These are phyloP conservation scores for Coniferiporia weirii DNA, from an alignment of 1,284 basidiomycete genomes.

Conservation along the genomic window DNA sequence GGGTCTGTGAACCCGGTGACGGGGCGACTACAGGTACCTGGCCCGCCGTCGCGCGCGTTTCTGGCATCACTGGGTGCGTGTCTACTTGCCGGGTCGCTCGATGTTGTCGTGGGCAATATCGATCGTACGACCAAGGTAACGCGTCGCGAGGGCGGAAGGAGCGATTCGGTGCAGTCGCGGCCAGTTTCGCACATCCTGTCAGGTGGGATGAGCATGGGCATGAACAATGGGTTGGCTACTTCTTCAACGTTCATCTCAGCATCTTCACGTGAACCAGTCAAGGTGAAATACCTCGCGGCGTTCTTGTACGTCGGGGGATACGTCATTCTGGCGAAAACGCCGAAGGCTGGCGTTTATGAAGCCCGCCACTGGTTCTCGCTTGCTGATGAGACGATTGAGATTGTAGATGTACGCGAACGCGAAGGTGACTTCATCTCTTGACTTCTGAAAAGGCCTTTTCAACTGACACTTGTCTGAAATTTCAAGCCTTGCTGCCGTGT, in stretches of 20 bases:
- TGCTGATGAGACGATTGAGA: slow-evolving; percentile 48
- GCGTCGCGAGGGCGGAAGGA: neutral
- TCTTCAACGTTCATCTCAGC: slow-evolving; percentile 26
- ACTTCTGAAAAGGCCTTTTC: slow-evolving; percentile 4
- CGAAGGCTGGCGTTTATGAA: slow-evolving; percentile 77
- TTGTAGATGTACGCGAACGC: slow-evolving; percentile 67
- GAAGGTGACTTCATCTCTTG: slow-evolving; percentile 44
- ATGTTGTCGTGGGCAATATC: slow-evolving; percentile 48
- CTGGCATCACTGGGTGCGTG: slow-evolving; percentile 68
- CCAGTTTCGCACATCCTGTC: slow-evolving; percentile 35
- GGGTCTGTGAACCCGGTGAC: slow-evolving; percentile 16
- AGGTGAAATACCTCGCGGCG: slow-evolving; percentile 82
- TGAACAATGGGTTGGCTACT: too few species aligned
- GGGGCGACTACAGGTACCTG: slow-evolving; percentile 29
- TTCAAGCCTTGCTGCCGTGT: slow-evolving; percentile 66
- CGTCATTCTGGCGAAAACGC: slow-evolving; percentile 80
- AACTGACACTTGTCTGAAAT: slow-evolving; percentile 11
- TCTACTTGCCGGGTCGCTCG: slow-evolving; percentile 74
- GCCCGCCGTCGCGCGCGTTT: slow-evolving; percentile 37
- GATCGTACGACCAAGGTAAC: neutral
- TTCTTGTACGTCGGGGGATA: slow-evolving; percentile 86
- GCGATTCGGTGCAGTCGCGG: slow-evolving; percentile 25
- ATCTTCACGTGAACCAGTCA: slow-evolving; percentile 39
- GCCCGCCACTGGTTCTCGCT: slow-evolving; percentile 83
- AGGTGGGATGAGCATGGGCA: slow-evolving; percentile 18